phyloP scores from a whole-genome alignment of 2,329 filamentous ascomycete genomes.

The Dothistroma septosporum region DNA sequence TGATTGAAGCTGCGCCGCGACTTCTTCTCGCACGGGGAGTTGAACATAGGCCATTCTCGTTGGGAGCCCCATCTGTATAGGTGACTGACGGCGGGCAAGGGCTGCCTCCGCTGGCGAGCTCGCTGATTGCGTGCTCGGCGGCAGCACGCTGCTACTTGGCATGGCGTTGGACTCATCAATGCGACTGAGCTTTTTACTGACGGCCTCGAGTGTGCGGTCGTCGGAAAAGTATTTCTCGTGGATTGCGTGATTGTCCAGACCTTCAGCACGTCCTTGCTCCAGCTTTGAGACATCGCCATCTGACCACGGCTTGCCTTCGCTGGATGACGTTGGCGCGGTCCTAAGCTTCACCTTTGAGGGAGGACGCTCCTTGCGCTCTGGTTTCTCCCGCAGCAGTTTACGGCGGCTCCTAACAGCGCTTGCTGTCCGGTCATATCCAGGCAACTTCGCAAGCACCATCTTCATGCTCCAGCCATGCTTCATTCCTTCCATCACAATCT shows the following conservation, averaged over 20 bases:
- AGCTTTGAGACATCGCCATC: neutral
- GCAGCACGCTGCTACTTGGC: neutral
- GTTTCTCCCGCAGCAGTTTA: too few species aligned
- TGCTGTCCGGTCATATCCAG: neutral
- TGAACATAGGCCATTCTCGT: neutral
- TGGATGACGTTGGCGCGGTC: too few species aligned
- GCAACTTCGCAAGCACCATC: neutral
- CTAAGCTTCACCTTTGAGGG: too few species aligned
- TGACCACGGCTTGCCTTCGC: neutral
- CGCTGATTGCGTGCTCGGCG: neutral
- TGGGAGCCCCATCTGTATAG: neutral
- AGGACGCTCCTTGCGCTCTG: too few species aligned
- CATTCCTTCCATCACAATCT: conserved; percentile 1
- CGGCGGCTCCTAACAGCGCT: neutral
- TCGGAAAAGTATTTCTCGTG: neutral
- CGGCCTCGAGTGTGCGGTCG: neutral
- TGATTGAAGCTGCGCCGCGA: neutral
- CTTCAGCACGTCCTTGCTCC: neutral
- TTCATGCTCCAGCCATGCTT: neutral
- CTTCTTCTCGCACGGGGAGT: neutral
- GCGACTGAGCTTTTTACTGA: neutral
- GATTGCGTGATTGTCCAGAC: neutral
- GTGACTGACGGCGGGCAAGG: neutral
- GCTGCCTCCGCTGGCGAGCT: neutral
- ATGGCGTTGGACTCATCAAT: neutral